Evolutionary conservation across 208 protist genomes (phyloP), one percentile per base, ranked within the genome.

Genomic region (Blechomonas ayalai): DNA sequence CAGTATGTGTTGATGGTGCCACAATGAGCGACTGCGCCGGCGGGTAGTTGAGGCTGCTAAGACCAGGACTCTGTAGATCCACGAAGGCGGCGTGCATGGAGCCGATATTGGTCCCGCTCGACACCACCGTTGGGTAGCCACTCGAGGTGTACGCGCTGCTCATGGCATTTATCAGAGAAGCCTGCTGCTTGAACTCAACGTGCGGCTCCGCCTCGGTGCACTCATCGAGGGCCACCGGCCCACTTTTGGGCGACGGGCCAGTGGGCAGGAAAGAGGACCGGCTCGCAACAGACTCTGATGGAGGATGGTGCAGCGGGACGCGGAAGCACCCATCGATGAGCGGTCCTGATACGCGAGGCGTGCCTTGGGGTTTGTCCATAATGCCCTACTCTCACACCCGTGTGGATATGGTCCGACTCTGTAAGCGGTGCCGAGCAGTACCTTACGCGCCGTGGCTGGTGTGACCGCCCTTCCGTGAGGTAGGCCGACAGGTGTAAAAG

Each of bases 21-120:
- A 75, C 33, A 20, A 92, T 57, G 37, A 85, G 52, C 2, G 73
- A 75, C 50, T 76, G 70, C 26, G 35, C 26, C 10, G 83, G 83
- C 12, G 83, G 83, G 23, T 89, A 45, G 40, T 77, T 82, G 12
- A 92, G 27, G 22, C 67, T 67, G 53, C 68, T 59, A 10, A 88
- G 27, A 6, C 61, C 66, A 5, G 70, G 67, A 43, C 60, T 84
- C 16, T 59, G 59, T 1, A 80, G 59, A 41, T 92, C 83, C 0
- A 86, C 70, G 46, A 84, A 87, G 27, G 73, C 70, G 24, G 73
- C 73, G 48, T 87, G 85, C 26, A 88, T 65, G 25, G 47, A 44
- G 22, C 57, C 65, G 37, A 58, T 49, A 7, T 57, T 31, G 53
- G 50, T 59, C 49, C 59, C 60, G 29, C 52, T 25, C 1, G 60